A percentile compares a stretch with the other conserved stretches of the same genome.
These are phyloP conservation scores for Bryoglossum gracile DNA, from an alignment of 495 filamentous ascomycete genomes.

Conservation along the genomic window DNA sequence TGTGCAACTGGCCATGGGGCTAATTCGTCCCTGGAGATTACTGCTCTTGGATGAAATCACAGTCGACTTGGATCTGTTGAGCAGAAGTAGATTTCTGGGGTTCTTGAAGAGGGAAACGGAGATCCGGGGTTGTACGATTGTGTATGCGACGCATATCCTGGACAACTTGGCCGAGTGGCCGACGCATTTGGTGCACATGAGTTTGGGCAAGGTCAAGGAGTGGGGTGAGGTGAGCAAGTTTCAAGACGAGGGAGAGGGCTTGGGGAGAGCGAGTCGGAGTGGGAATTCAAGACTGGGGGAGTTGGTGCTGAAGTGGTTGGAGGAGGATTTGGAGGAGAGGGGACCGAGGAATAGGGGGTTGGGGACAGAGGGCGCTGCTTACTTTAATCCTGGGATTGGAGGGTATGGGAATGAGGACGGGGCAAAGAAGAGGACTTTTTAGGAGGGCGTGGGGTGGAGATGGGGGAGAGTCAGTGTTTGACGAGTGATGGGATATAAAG, in stretches of 20 bases:
- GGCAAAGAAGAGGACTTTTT: background rate
- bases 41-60: slow-evolving; percentile 95
- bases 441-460: slow-evolving; percentile 4
- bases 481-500: too few species aligned
- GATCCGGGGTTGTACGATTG: slow-evolving; percentile 73
- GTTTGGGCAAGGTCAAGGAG: slow-evolving; percentile 74
- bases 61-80: slow-evolving; percentile 87
- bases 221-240: slow-evolving; percentile 60
- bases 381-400: slow-evolving; percentile 61
- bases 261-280: slow-evolving; percentile 21
- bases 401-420: slow-evolving; percentile 73
- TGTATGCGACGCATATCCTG: slow-evolving; percentile 96
- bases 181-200: slow-evolving; percentile 92
- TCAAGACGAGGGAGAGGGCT: slow-evolving; percentile 19
- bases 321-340: slow-evolving; percentile 70
- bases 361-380: slow-evolving; percentile 62
- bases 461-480: too few species aligned
- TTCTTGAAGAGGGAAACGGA: slow-evolving; percentile 87
- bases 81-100: slow-evolving; percentile 72
- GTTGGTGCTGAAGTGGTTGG: slow-evolving; percentile 80
- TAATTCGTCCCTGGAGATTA: slow-evolving; percentile 87
- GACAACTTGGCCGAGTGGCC: slow-evolving; percentile 92
- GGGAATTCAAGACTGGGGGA: slow-evolving; percentile 74
- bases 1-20: slow-evolving; percentile 93
- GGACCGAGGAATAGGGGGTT: slow-evolving; percentile 62